These are phyloP conservation scores for Zymoseptoria tritici DNA, from an alignment of 2,329 filamentous ascomycete genomes.

Conservation along the genomic window DNA sequence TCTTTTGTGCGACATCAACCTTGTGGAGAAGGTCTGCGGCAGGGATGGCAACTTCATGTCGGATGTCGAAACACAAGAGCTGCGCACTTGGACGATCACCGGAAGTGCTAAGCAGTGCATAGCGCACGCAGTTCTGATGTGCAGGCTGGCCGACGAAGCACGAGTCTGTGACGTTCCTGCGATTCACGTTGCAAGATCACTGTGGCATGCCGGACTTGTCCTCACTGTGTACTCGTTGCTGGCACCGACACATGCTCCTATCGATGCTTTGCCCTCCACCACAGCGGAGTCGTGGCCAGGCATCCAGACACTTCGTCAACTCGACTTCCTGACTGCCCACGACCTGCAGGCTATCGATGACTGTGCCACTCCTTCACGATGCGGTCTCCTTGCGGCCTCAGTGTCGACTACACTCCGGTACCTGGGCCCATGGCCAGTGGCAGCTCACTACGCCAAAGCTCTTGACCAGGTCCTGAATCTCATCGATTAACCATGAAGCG, in stretches of 20 bases:
- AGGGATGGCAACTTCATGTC: background rate
- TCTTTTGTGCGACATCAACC: slow-evolving; percentile 3
- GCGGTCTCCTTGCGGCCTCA: background rate
- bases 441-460: slow-evolving; percentile 1
- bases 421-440: slow-evolving; percentile 1
- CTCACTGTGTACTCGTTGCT: background rate
- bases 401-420: background rate
- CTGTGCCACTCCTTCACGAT: background rate
- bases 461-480: slow-evolving; percentile 2
- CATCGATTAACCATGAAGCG: background rate
- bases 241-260: background rate
- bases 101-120: background rate
- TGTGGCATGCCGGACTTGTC: slow-evolving; percentile 3
- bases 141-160: background rate
- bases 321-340: background rate
- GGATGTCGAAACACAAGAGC: background rate
- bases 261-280: background rate
- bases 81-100: background rate
- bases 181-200: background rate
- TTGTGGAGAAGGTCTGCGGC: slow-evolving; percentile 1
- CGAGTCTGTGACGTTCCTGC: slow-evolving; percentile 1
- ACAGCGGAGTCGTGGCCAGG: background rate
- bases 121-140: slow-evolving; percentile 1
- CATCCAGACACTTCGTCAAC: background rate
- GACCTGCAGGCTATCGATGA: background rate